Base-by-base conservation (phyloP, 2,329 filamentous ascomycete species). In the Apiospora saccharicola region DNA sequence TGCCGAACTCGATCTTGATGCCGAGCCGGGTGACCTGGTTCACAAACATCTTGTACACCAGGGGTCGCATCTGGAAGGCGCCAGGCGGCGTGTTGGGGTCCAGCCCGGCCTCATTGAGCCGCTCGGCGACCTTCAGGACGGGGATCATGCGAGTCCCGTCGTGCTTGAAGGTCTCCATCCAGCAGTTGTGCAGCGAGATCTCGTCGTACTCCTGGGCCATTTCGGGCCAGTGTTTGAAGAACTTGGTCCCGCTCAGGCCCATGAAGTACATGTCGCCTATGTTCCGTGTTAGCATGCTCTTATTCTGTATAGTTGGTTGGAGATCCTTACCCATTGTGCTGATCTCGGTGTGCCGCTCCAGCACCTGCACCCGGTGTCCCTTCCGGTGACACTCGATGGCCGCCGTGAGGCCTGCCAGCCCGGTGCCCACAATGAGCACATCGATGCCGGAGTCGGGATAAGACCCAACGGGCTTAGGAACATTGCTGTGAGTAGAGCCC, bases 251-350 rank as follows among this genome's bases (percentile, higher is more conserved):
- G 61, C 85, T 87, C n/a, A 89, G 82, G 12, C 87, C 86, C 85
- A 90, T 89, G 78, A 89, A 89, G 79, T 88, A 89, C 86, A 89
- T 89, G 79, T 90, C 88, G 71, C 87, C 88, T 86, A 70, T 14
- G 3, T 37, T 10, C 19, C 30, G n/a, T 24, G 67, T 68, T 13
- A 68, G 67, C 8, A 24, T n/a, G 7, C 14, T 30, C 26, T 2
- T 30, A 4, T 30, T 30, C 26, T 4, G 26, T 30, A 30, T 30
- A 10, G 10, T 34, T 6, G 4, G 10, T n/a, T 0, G 10, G 19
- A 64, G 1, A 2, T 24, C 1, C 57, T n/a, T 41, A 64, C 57
- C 57, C 57, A 64, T 64, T 13, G 57, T 64, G 12, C 57, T 64
- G 6, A 64, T 64, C 30, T 64, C 57, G 3, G 57, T 64, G 10